These are phyloP conservation scores for Clathrus columnatus DNA, from an alignment of 768 basidiomycete species.

Conservation along the genomic window DNA sequence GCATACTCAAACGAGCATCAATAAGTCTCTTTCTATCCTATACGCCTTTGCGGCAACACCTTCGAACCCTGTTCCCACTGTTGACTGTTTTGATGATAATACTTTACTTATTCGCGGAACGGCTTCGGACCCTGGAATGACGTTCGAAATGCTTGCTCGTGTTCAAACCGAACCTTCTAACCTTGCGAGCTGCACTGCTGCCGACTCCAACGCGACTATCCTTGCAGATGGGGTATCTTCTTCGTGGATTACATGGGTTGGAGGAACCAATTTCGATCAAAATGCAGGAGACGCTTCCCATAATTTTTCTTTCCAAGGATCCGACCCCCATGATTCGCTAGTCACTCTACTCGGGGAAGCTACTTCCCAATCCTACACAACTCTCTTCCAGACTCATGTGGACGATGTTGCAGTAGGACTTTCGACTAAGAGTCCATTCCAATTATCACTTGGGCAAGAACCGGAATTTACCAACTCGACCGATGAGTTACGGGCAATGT, in stretches of 20 bases:
- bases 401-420: conserved; percentile 36
- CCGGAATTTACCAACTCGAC: conserved; percentile 46
- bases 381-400: conserved; percentile 40
- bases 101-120: conserved; percentile 48
- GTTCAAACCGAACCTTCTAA: conserved; percentile 26
- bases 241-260: conserved; percentile 63
- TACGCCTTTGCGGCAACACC: conserved; percentile 1
- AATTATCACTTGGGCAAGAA: conserved; percentile 50
- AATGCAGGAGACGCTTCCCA: conserved; percentile 48
- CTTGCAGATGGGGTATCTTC: conserved; percentile 33
- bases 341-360: conserved; percentile 26
- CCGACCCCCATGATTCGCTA: conserved; percentile 47
- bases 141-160: conserved; percentile 55
- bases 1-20: conserved; percentile 33
- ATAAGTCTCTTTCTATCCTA: neutral
- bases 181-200: conserved; percentile 22
- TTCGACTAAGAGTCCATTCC: conserved; percentile 32
- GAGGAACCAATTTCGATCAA: conserved; percentile 63
- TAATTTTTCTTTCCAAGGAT: conserved; percentile 54
- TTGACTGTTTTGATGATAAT: conserved; percentile 48
- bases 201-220: conserved; percentile 32
- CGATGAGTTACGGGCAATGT: conserved; percentile 44
- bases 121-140: conserved; percentile 46
- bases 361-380: conserved; percentile 25
- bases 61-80: conserved; percentile 34